A percentile compares a stretch with the other conserved stretches of the same genome.
Conservation (phyloP, 345 rosid genomes). For the Geranium rotundifolium region DNA sequence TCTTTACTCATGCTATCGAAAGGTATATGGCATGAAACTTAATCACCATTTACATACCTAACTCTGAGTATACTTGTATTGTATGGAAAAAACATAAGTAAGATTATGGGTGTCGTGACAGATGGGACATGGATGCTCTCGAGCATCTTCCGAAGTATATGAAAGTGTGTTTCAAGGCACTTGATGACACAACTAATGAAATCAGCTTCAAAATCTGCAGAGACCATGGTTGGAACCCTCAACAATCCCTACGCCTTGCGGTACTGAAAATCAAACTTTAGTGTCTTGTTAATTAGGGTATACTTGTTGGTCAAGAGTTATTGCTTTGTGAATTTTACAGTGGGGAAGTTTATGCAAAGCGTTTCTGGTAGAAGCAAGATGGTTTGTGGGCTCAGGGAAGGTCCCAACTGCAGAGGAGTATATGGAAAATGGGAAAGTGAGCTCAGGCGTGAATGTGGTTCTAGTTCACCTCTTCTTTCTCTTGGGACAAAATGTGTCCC, state of each 20-base stretch:
- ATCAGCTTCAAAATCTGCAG: slow-evolving; percentile 12
- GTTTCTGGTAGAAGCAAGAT: slow-evolving; percentile 18
- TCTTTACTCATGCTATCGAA: slow-evolving; percentile 3
- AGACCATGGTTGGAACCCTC: slow-evolving; percentile 5
- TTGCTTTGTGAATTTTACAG: not conserved
- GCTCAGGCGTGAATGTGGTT: slow-evolving; percentile 10
- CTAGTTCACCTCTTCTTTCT: slow-evolving; percentile 4
- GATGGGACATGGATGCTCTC: no score
- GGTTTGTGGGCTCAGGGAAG: slow-evolving; percentile 2
- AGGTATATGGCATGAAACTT: no score
- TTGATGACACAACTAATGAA: slow-evolving; percentile 18
- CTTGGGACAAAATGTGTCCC: not conserved
- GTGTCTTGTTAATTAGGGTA: no score
- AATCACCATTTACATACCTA: no score
- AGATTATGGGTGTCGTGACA: no score
- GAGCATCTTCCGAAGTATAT: slow-evolving; percentile 20
- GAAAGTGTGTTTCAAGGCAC: slow-evolving; percentile 22
- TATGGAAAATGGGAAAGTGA: slow-evolving; percentile 12
- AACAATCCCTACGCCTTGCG: slow-evolving; percentile 2
- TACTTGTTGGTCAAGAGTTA: no score
- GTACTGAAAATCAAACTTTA: not conserved
- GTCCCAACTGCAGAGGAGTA: slow-evolving; percentile 13
- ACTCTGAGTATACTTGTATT: no score
- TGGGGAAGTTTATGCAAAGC: slow-evolving; percentile 14
- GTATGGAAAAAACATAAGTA: no score